Evolutionary conservation across 2,329 filamentous ascomycete genomes (phyloP), one percentile per base, ranked within the genome.

Genomic region (Shiraia sp.): DNA sequence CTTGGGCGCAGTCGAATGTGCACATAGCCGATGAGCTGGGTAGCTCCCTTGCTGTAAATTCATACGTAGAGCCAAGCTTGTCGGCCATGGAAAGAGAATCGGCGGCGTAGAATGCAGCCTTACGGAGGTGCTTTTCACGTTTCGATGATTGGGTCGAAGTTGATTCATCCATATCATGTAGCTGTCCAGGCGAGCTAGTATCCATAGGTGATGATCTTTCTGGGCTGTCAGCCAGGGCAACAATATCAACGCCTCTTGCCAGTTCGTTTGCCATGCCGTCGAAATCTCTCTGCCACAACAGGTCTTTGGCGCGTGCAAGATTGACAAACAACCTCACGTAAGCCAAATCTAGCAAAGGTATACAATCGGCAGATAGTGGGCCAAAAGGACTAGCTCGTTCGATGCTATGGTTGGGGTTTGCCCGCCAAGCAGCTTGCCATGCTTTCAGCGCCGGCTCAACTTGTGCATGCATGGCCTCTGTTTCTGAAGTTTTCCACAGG

Each of bases 281-380:
- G 78, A 90, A 97, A 65, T 99, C 90, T 9, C 90, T 82, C 59
- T 92, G 86, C 90, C 91, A 96, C 60, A 96, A 91, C 47, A 87
- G 88, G 66, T 96, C 91, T 66, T 96, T 96, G 6, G 90, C 89
- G 22, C 88, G 81, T 2, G 88, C 88, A n/a, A 97, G 80, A 57
- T 96, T 95, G 28, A 97, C 90, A 70, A 93, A 96, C 1, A 99
- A 75, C 32, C 91, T 82, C 9, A 97, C 87, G 61, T 96, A 96
- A 1, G 93, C 92, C 28, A 97, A 77, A 59, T 97, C 92, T 31
- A 97, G 75, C 3, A 97, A 76, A 2, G 92, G 92, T 51, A 97
- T 92, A 44, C 90, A 88, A 65, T 96, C 91, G 7, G 91, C 88
- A 4, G 90, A 91, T 8, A 97, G 75, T 2, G 92, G 89, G 0